Evolutionary conservation across 441 rosid genomes (phyloP), one percentile per base, ranked within the genome.

Genomic region (Dalechampia spathulata): DNA sequence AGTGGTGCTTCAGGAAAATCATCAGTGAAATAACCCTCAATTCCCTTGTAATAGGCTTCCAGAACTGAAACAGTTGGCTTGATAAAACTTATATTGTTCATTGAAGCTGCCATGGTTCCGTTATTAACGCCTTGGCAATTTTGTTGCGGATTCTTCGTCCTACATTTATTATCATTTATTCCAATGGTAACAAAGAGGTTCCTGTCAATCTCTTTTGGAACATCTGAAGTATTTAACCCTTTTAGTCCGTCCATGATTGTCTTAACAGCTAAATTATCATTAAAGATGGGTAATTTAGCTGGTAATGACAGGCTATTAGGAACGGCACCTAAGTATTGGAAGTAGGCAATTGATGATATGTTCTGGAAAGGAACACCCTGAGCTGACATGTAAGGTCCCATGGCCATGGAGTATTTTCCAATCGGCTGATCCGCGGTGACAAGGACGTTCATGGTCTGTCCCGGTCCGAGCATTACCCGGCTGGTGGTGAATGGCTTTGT

Each of bases 371-470:
- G 36, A 39, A 79, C 62, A 6, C 69, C 67, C 45, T 65, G 69
- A 38, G 79, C 95, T 11, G 96, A 86, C 78, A 77, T 69, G 55
- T 83, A 87, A 15, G 96, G 94, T 54, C 96, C 94, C 78, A 82
- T 75, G 54, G 87, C 84, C 69, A 87, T 87, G 67, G 86, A 83
- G 78, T 90, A 87, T 72, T 55, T 78, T 68, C 80, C 86, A 7
- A 67, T 67, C 39, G 82, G 57, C 65, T 87, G 94, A 72, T 90
- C 83, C 3, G 94, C 87, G 6, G 83, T 72, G 64, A 87, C 86
- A 2, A 90, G 89, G 55, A 90, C 81, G 55, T 75, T 85, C 77
- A 90, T 78, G 3, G 97, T 90, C 76, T 90, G 97, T 36, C 96
- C 97, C 0, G 96, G 96, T 52, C 83, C 91, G 30, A 90, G 77